phyloP scores from a whole-genome alignment of 2,329 filamentous ascomycete genomes.

The Claviceps capensis region DNA sequence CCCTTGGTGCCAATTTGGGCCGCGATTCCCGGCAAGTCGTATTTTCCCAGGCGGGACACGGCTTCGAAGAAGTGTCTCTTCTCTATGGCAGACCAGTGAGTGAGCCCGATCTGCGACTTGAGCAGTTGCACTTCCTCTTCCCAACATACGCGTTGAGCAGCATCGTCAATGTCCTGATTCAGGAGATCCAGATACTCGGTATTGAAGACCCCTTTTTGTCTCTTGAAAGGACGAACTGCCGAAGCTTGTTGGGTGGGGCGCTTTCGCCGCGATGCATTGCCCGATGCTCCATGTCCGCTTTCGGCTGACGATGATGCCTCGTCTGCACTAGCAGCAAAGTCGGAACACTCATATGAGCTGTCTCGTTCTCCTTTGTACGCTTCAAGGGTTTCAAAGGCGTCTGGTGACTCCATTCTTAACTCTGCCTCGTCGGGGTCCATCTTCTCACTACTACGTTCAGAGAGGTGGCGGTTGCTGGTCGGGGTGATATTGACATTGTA shows the following conservation, averaged over 20 bases:
- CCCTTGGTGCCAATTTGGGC: slow-evolving; percentile 55
- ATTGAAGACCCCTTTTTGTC: slow-evolving; percentile 29
- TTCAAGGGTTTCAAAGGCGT: background rate
- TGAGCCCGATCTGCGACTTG: slow-evolving; percentile 50
- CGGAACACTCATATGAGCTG: background rate
- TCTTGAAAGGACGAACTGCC: slow-evolving; percentile 27
- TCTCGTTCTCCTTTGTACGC: background rate
- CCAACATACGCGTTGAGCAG: slow-evolving; percentile 23
- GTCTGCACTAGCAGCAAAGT: background rate
- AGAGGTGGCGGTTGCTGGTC: slow-evolving; percentile 7
- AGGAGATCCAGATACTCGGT: slow-evolving; percentile 34
- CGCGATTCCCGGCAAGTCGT: slow-evolving; percentile 49
- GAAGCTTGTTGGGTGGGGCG: slow-evolving; percentile 13
- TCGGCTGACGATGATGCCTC: background rate
- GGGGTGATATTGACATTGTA: slow-evolving; percentile 17
- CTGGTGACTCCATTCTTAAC: background rate
- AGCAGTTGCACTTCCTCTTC: slow-evolving; percentile 19
- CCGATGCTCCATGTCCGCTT: slow-evolving; percentile 1
- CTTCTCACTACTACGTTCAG: slow-evolving; percentile 7
- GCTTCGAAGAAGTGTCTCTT: slow-evolving; percentile 57
- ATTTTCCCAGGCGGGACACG: slow-evolving; percentile 48
- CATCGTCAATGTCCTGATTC: slow-evolving; percentile 45
- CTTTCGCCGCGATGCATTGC: slow-evolving; percentile 15
- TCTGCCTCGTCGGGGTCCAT: slow-evolving; percentile 18
- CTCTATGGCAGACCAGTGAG: slow-evolving; percentile 56